These are phyloP conservation scores for Wickerhamiella kurtzmanii DNA, from an alignment of 805 yeast genomes.

Conservation along the genomic window DNA sequence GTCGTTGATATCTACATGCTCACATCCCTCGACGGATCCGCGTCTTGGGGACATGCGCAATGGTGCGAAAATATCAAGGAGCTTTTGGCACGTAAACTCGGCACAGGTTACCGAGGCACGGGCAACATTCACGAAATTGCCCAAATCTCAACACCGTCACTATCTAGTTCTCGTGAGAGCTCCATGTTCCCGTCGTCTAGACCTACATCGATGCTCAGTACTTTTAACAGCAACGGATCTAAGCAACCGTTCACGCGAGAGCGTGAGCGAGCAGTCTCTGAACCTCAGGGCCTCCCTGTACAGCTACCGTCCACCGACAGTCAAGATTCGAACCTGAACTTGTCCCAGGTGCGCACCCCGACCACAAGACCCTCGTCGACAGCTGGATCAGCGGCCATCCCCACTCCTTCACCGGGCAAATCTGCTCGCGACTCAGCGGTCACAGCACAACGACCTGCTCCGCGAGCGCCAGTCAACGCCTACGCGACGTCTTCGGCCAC, in stretches of 20 bases:
- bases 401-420: not conserved
- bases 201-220: not conserved
- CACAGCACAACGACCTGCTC: not conserved
- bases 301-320: slow-evolving; percentile 15
- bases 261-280: slow-evolving; percentile 22
- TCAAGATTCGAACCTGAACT: not conserved
- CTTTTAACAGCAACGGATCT: not conserved
- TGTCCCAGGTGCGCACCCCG: not conserved
- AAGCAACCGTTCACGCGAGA: slow-evolving; percentile 12
- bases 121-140: slow-evolving; percentile 34
- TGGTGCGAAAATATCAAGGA: slow-evolving; percentile 50
- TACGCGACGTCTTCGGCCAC: not conserved
- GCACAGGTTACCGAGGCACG: slow-evolving; percentile 35
- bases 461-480: not conserved
- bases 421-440: not conserved
- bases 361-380: slow-evolving; percentile 1
- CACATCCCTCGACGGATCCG: slow-evolving; percentile 26
- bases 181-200: not conserved
- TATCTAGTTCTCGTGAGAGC: not conserved
- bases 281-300: slow-evolving; percentile 11
- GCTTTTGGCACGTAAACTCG: slow-evolving; percentile 38
- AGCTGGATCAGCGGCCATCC: not conserved
- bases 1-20: slow-evolving; percentile 43
- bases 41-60: slow-evolving; percentile 41
- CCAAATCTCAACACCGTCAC: slow-evolving; percentile 7